A percentile compares a stretch with the other conserved stretches of the same genome.
phyloP scores from a whole-genome alignment of 169 alveolate species.

The Cyclospora cayetanensis region DNA sequence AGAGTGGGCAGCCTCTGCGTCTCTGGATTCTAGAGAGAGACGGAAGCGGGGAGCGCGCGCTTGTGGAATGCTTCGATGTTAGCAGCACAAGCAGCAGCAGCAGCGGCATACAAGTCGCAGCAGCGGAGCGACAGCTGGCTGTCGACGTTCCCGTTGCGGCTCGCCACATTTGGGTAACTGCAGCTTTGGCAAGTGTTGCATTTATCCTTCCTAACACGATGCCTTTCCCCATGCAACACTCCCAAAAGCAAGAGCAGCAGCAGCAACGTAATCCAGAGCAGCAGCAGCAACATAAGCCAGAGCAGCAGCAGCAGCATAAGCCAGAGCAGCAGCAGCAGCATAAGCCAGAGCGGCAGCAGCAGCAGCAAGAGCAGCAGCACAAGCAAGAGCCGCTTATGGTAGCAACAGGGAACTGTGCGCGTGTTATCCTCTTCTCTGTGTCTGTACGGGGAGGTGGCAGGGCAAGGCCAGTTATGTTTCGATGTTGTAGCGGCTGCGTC shows the following conservation, averaged over 20 bases:
- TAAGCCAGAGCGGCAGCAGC: background rate
- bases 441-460: background rate
- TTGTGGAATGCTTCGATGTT: no score
- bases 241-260: background rate
- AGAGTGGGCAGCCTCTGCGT: background rate
- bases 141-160: slow-evolving; percentile 1
- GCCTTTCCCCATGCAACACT: no score
- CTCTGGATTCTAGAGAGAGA: background rate
- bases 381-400: background rate
- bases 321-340: background rate
- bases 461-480: background rate
- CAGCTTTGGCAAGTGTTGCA: background rate
- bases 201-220: background rate
- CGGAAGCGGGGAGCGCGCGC: background rate
- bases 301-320: slow-evolving; percentile 39
- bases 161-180: background rate
- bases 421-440: background rate
- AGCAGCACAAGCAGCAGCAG: no score
- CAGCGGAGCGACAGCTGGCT: background rate
- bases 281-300: background rate
- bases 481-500: background rate
- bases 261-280: background rate
- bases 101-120: no score
- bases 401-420: background rate
- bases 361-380: slow-evolving; percentile 20